A percentile compares a stretch with the other conserved stretches of the same genome.
These are phyloP conservation scores for Alternaria solani DNA, from an alignment of 2,329 filamentous ascomycete species.

Conservation along the genomic window DNA sequence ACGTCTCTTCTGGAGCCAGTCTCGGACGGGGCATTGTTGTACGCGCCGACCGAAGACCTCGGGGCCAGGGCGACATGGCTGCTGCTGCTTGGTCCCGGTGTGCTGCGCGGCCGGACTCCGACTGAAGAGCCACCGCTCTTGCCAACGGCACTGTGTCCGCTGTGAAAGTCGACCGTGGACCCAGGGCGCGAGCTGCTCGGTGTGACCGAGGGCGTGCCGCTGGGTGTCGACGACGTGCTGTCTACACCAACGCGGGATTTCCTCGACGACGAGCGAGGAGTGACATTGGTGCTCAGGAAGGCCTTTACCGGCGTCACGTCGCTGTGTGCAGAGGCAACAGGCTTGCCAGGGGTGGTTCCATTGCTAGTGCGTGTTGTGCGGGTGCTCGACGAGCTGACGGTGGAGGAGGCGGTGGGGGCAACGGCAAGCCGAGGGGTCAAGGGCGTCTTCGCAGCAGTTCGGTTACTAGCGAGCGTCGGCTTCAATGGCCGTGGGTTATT, in stretches of 20 bases:
- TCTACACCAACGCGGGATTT: conserved; percentile 70
- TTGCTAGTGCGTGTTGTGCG: conserved; percentile 41
- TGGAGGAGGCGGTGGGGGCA: conserved; percentile 33
- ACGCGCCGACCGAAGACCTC: conserved; percentile 33
- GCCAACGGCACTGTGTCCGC: conserved; percentile 32
- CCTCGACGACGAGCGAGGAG: conserved; percentile 78
- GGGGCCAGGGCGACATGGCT: conserved; percentile 32
- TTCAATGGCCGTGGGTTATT: conserved; percentile 68
- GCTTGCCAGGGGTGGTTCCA: conserved; percentile 34
- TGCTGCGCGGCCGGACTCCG: conserved; percentile 49
- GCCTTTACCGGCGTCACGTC: conserved; percentile 63
- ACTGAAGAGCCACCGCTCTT: conserved; percentile 28
- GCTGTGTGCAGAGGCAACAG: conserved; percentile 53
- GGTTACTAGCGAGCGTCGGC: conserved; percentile 72
- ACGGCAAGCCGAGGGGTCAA: conserved; percentile 67
- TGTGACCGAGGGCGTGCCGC: conserved; percentile 62
- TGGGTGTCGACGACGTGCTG: conserved; percentile 72
- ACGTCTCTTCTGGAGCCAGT: conserved; percentile 34
- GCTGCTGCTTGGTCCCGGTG: conserved; percentile 39
- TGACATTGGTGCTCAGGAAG: conserved; percentile 73
- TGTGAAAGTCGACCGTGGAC: conserved; percentile 41
- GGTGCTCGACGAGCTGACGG: conserved; percentile 41
- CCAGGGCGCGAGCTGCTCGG: conserved; percentile 47
- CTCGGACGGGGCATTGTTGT: conserved; percentile 40
- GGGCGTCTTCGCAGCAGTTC: conserved; percentile 60